Evolutionary conservation across 108 stramenopile species (phyloP).

Genomic region (Schizochytrium sp.): DNA sequence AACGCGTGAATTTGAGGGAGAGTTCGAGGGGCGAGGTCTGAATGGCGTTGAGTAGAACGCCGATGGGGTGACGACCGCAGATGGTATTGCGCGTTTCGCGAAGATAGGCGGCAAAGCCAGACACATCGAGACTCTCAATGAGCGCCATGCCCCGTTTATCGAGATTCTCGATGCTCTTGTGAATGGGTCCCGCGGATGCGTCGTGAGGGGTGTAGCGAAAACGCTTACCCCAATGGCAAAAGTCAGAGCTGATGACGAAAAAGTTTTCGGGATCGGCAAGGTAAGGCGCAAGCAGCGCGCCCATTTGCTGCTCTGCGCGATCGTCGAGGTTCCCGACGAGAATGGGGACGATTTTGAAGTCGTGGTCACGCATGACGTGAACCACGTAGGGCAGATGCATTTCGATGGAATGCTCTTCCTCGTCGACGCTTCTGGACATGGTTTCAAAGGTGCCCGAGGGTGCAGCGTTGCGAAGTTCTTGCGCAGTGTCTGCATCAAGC

Average conservation of each 20-base stretch:
- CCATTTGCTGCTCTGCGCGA: slow-evolving; percentile 18
- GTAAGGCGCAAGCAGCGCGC: slow-evolving; percentile 35
- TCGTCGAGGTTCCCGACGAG: slow-evolving; percentile 27
- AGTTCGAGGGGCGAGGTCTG: not conserved
- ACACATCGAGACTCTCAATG: slow-evolving; percentile 22
- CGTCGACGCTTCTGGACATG: slow-evolving; percentile 29
- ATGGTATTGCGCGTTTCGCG: slow-evolving; percentile 38
- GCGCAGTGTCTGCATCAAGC: slow-evolving; percentile 24
- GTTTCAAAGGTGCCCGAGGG: slow-evolving; percentile 24
- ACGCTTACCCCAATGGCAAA: slow-evolving; percentile 45
- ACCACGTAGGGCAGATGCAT: slow-evolving; percentile 48
- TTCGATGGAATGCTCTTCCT: slow-evolving; percentile 43
- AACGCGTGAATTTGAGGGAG: not conserved
- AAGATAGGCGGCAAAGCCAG: slow-evolving; percentile 28
- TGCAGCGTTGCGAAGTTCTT: slow-evolving; percentile 20
- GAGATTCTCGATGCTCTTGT: slow-evolving; percentile 38
- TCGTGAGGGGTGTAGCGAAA: slow-evolving; percentile 37
- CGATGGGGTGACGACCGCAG: slow-evolving; percentile 43
- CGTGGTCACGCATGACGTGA: not conserved
- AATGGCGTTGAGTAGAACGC: slow-evolving; percentile 14
- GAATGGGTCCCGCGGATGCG: slow-evolving; percentile 3
- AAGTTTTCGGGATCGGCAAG: slow-evolving; percentile 32
- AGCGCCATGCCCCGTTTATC: slow-evolving; percentile 39
- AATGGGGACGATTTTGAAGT: slow-evolving; percentile 28
- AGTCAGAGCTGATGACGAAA: slow-evolving; percentile 41